Evolutionary conservation across 768 basidiomycete genomes (phyloP).

Genomic region (Tubosaeta sp.): DNA sequence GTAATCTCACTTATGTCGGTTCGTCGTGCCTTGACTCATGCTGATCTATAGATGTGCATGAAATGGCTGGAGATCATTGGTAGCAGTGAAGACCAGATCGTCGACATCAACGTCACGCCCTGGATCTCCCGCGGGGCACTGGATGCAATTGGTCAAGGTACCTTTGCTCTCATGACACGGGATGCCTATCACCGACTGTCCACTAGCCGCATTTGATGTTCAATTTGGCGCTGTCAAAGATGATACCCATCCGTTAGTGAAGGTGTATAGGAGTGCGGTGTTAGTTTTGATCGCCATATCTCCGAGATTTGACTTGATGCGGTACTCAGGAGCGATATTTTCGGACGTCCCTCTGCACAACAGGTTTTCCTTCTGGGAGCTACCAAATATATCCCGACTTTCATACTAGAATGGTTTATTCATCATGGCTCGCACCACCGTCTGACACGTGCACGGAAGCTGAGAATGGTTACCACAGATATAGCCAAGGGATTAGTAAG

Average conservation of each 20-base stretch:
- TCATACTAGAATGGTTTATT: constrained; percentile 32
- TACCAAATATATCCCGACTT: constrained; percentile 14
- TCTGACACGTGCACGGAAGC: constrained; percentile 14
- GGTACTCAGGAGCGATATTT: constrained; percentile 15
- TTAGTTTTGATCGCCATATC: background rate
- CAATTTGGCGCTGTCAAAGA: constrained; percentile 28
- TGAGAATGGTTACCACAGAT: constrained; percentile 1
- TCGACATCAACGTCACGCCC: constrained; percentile 19
- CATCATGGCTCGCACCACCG: constrained; percentile 23
- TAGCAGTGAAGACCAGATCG: constrained; percentile 5
- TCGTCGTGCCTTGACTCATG: too few species aligned
- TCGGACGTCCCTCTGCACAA: constrained; percentile 10
- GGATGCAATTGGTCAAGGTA: constrained; percentile 50
- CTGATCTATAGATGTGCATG: constrained; percentile 17
- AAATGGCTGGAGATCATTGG: constrained; percentile 24
- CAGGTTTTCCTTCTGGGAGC: constrained; percentile 15
- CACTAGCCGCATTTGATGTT: constrained; percentile 46
- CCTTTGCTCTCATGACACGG: background rate
- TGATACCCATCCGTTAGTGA: constrained; percentile 10
- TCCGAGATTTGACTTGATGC: constrained; percentile 6
- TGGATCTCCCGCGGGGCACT: constrained; percentile 41
- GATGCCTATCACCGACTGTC: background rate
- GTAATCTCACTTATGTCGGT: constrained; percentile 4
- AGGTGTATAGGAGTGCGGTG: constrained; percentile 9
- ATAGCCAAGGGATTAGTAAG: constrained; percentile 17